Evolutionary conservation across 208 protist genomes (phyloP), one percentile per base, ranked within the genome.

Genomic region (Zelonia costaricensis): DNA sequence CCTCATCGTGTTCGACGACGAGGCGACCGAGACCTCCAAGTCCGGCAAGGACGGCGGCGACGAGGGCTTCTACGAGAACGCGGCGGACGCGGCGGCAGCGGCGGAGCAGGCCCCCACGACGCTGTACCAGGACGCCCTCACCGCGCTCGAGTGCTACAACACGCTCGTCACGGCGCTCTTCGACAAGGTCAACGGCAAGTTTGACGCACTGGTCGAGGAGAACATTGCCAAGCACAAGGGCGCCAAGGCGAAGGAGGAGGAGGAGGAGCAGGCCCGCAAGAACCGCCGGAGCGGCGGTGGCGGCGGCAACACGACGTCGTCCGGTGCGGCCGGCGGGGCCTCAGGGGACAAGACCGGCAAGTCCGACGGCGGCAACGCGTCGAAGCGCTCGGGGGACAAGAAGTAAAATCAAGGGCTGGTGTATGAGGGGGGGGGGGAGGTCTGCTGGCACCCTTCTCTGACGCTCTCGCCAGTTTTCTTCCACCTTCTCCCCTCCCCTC

Each of bases 1-100:
- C 57, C 78, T 99, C 1, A 83, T 98, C n/a, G 74, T 98, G 7
- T 97, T 97, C 55, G 93, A 97, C 30, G 88, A 92, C 10, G 74
- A 81, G 16, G 51, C 76, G 42, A 52, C 53, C 8, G 63, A 69
- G 31, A 71, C 44, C 30, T 69, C 52, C 28, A 80, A 71, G 62
- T 45, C 30, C 3, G 55, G 43, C 7, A 51, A 48, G 20, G 57
- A 58, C 6, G 69, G 56, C 3, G 68, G 49, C 23, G 36, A 2
- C 20, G 58, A 45, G n/a, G 60, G 36, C 46, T 71, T 68, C 38
- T 78, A 72, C 45, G 78, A 86, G 42, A 83, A 82, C 51, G 71
- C 78, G 4, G 78, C 82, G 20, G 69, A 78, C 13, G 71, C 44
- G 1, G 73, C 66, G 0, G 58, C 58, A 0, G 45, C 54, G 48